Evolutionary conservation across 805 yeast genomes (phyloP).

Genomic region (Zygoascus biomembranicola): DNA sequence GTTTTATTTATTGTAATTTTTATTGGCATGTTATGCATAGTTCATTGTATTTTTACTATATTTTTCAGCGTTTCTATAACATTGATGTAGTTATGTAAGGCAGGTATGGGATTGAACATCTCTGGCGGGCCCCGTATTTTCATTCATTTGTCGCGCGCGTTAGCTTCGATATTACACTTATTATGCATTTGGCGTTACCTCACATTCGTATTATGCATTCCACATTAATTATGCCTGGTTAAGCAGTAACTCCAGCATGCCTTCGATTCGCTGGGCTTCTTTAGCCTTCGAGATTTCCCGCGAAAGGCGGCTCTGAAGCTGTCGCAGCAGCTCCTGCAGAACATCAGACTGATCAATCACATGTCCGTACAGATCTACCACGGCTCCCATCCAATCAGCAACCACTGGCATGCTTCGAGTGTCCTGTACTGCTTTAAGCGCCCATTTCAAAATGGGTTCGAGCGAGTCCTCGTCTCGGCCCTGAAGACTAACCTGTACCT

Average conservation of each 20-base stretch:
- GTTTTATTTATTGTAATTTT: not conserved
- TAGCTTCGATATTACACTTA: too few relatives aligned
- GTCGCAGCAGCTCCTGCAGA: slow-evolving; percentile 60
- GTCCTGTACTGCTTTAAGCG: slow-evolving; percentile 65
- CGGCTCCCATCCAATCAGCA: slow-evolving; percentile 59
- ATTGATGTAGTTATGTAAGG: not conserved
- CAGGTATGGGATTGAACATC: too few relatives aligned
- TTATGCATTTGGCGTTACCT: too few relatives aligned
- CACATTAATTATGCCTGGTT: not conserved
- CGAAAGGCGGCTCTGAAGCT: slow-evolving; percentile 48
- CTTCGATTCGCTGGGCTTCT: slow-evolving; percentile 84
- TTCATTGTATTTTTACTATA: not conserved
- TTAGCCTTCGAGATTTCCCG: slow-evolving; percentile 68
- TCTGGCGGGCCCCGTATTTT: too few relatives aligned
- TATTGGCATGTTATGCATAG: not conserved
- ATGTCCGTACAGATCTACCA: slow-evolving; percentile 69
- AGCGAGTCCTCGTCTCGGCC: slow-evolving; percentile 80
- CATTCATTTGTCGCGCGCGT: too few relatives aligned
- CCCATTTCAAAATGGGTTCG: slow-evolving; percentile 85
- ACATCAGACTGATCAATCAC: slow-evolving; percentile 67
- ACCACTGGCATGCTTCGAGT: slow-evolving; percentile 58
- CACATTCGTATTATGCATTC: too few relatives aligned
- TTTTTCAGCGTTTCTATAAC: not conserved
- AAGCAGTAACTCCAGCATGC: slow-evolving; percentile 76
- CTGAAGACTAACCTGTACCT: slow-evolving; percentile 68